phyloP scores from a whole-genome alignment of 129 eudicot species.

The Centella asiatica region DNA sequence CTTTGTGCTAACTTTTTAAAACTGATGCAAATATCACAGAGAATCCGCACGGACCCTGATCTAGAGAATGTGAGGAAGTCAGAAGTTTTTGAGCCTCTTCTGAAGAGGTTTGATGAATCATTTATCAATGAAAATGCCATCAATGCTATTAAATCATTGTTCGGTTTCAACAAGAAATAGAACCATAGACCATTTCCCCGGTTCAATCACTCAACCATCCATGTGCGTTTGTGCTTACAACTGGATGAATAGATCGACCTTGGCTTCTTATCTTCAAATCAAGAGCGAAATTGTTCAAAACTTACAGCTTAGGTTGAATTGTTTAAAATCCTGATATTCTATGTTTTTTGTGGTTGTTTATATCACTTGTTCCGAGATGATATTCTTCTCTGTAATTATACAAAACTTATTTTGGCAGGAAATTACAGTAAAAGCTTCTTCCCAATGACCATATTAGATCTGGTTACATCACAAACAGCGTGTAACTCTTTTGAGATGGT shows the following conservation, averaged over 20 bases:
- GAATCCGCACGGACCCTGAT: conserved; percentile 92
- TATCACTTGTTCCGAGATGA: neutral
- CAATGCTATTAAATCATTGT: conserved; percentile 84
- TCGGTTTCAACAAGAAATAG: conserved; percentile 83
- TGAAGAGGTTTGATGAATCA: conserved; percentile 77
- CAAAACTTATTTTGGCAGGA: neutral
- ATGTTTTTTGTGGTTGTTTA: neutral
- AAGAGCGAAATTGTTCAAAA: neutral
- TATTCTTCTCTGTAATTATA: neutral
- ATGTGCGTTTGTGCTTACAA: conserved; percentile 13
- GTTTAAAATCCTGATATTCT: neutral
- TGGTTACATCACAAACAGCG: neutral
- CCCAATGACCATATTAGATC: neutral
- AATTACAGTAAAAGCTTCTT: conserved; percentile 3
- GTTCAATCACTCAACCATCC: conserved; percentile 13
- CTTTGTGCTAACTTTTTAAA: neutral
- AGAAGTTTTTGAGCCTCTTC: conserved; percentile 56
- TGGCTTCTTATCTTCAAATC: neutral
- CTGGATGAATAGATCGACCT: neutral
- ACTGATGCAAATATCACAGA: conserved; percentile 30
- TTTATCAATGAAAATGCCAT: conserved; percentile 93
- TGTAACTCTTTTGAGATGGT: neutral
- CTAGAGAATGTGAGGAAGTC: conserved; percentile 65
- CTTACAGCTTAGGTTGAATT: neutral
- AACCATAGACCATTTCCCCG: conserved; percentile 6